These are phyloP conservation scores for Pichia eremophila DNA, from an alignment of 805 yeast genomes.

Conservation along the genomic window DNA sequence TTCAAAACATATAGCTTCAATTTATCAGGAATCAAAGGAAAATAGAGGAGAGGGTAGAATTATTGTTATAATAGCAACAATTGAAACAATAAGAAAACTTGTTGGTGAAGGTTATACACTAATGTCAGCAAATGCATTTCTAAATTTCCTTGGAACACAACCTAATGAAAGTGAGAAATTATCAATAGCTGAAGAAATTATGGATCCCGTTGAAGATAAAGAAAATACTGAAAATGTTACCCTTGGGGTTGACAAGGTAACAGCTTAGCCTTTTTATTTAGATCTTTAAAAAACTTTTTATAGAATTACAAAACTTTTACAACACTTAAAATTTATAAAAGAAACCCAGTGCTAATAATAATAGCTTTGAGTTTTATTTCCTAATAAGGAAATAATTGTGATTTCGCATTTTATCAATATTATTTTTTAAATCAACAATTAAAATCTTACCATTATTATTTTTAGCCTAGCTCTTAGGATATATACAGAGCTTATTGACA, in stretches of 20 bases:
- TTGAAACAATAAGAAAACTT: slow-evolving; percentile 23
- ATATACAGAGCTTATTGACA: too few relatives aligned
- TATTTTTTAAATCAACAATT: too few relatives aligned
- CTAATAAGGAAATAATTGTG: neutral
- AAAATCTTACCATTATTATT: too few relatives aligned
- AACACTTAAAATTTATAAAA: too few relatives aligned
- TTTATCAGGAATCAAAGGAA: slow-evolving; percentile 31
- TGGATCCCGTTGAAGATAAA: neutral
- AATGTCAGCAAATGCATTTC: neutral
- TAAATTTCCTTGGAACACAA: neutral
- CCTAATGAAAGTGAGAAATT: neutral
- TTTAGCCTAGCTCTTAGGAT: neutral
- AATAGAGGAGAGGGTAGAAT: slow-evolving; percentile 30
- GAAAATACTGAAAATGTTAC: neutral
- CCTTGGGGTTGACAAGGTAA: neutral
- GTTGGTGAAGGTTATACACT: slow-evolving; percentile 13
- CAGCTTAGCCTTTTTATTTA: neutral
- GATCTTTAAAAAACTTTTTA: neutral
- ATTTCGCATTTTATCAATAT: neutral
- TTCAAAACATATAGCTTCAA: slow-evolving; percentile 27
- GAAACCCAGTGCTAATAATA: too few relatives aligned
- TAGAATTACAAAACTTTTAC: neutral
- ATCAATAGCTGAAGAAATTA: slow-evolving; percentile 1
- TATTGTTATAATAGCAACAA: slow-evolving; percentile 24
- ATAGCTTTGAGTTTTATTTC: neutral